Conservation (phyloP, 2,329 filamentous ascomycete genomes). For the Fusarium sp. region DNA sequence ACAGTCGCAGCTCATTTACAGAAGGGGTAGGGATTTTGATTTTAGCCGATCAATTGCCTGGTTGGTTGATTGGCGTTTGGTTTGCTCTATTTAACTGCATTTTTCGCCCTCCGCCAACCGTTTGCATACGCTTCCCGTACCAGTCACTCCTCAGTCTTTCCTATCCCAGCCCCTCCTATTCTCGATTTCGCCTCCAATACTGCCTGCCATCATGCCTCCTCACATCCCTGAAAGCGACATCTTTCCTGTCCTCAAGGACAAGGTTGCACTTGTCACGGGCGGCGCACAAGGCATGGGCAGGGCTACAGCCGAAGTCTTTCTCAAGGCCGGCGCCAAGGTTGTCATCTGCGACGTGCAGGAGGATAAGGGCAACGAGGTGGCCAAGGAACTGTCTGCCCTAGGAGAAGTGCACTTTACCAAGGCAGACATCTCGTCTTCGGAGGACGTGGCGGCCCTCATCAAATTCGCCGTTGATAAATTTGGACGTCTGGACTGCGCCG, state of each 20-base stretch:
- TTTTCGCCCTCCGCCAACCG: neutral
- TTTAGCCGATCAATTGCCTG: neutral
- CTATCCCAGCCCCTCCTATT: neutral
- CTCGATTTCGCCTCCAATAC: neutral
- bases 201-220: conserved; percentile 19
- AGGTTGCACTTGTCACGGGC: conserved; percentile 53
- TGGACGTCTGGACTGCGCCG: conserved; percentile 35
- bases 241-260: conserved; percentile 42
- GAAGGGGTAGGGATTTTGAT: neutral
- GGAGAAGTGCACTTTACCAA: conserved; percentile 33
- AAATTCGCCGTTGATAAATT: conserved; percentile 39
- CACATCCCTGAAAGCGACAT: conserved; percentile 27
- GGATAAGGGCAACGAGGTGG: conserved; percentile 28
- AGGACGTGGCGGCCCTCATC: conserved; percentile 32
- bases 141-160: no score
- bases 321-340: conserved; percentile 52
- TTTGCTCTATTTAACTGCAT: conserved; percentile 9
- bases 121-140: neutral
- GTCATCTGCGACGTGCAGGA: conserved; percentile 52
- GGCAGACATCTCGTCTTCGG: conserved; percentile 36
- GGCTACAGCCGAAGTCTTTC: conserved; percentile 51
- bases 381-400: conserved; percentile 31
- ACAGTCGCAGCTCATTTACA: neutral
- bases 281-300: conserved; percentile 53
- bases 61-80: neutral